These are phyloP conservation scores for Parietaria judaica DNA, from an alignment of 306 rosid species.

Conservation along the genomic window DNA sequence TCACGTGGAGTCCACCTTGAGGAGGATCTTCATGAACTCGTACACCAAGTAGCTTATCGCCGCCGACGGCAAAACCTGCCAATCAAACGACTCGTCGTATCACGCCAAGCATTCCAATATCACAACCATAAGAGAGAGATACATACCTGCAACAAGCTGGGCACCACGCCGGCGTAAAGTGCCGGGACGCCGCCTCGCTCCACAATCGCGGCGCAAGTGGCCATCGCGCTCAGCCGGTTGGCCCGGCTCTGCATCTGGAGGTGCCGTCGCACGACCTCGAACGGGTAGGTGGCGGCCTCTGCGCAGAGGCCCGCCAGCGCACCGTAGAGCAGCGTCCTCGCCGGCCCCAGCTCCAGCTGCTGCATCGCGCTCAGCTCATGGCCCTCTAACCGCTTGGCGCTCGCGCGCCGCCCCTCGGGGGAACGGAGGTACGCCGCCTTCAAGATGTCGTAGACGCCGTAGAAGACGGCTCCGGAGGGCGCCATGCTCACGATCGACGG, in stretches of 20 bases:
- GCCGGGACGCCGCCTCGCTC: conserved; percentile 84
- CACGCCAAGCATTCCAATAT: no score
- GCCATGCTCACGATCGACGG: conserved; percentile 97
- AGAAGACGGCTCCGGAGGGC: conserved; percentile 93
- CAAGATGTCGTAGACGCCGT: conserved; percentile 85
- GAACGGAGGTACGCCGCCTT: conserved; percentile 81
- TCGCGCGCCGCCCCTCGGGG: conserved; percentile 77
- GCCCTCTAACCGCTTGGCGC: conserved; percentile 50
- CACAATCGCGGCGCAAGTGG: conserved; percentile 66
- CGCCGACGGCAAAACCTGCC: conserved; percentile 53
- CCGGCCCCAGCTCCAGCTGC: conserved; percentile 83
- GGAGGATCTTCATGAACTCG: conserved; percentile 54
- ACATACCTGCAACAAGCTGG: conserved; percentile 76
- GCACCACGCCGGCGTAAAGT: conserved; percentile 84
- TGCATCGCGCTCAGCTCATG: conserved; percentile 73
- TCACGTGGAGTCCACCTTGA: conserved; percentile 38
- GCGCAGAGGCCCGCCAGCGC: conserved; percentile 91
- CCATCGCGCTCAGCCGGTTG: conserved; percentile 54
- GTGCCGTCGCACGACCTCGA: conserved; percentile 91
- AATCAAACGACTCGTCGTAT: background rate
- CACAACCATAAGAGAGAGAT: background rate
- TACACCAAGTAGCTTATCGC: conserved; percentile 54
- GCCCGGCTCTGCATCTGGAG: conserved; percentile 90
- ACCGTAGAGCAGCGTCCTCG: conserved; percentile 70
- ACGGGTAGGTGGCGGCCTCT: conserved; percentile 94